These are phyloP conservation scores for Solanum ossicruentum DNA, from an alignment of 257 asterid species.

Conservation along the genomic window DNA sequence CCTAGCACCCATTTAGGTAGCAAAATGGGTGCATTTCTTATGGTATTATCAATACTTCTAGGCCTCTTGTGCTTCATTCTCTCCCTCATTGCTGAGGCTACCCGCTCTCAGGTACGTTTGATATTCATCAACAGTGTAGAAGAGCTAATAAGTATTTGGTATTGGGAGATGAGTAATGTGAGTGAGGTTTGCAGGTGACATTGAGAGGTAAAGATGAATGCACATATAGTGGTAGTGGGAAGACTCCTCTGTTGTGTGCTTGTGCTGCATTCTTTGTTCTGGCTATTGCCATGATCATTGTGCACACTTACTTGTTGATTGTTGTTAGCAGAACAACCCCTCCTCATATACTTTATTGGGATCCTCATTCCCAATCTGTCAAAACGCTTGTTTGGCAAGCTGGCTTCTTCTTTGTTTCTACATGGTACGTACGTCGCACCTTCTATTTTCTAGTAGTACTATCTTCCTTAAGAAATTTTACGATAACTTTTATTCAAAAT, in stretches of 20 bases:
- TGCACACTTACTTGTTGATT: slow-evolving; percentile 51
- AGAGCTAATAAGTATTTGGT: background rate
- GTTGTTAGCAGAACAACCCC: slow-evolving; percentile 44
- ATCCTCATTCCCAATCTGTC: slow-evolving; percentile 41
- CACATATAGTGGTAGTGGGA: slow-evolving; percentile 49
- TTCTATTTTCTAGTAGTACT: background rate
- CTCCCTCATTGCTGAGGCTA: slow-evolving; percentile 67
- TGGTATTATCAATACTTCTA: slow-evolving; percentile 46
- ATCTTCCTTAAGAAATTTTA: background rate
- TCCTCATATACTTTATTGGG: slow-evolving; percentile 30
- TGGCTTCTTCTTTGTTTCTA: slow-evolving; percentile 60
- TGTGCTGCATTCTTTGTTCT: slow-evolving; percentile 53
- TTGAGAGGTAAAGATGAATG: slow-evolving; percentile 34
- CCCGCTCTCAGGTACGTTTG: slow-evolving; percentile 48
- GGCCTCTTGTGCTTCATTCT: slow-evolving; percentile 81
- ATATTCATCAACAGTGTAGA: background rate
- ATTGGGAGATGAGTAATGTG: background rate
- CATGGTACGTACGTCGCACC: slow-evolving; percentile 33
- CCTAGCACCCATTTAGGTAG: slow-evolving; percentile 42
- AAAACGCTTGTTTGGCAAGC: slow-evolving; percentile 51
- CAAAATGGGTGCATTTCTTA: slow-evolving; percentile 67
- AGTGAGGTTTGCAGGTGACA: slow-evolving; percentile 26
- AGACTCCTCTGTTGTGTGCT: slow-evolving; percentile 46
- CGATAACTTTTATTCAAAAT: background rate
- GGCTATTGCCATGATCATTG: slow-evolving; percentile 62